phyloP scores from a whole-genome alignment of 257 asterid genomes.

The Primulina huaijiensis region DNA sequence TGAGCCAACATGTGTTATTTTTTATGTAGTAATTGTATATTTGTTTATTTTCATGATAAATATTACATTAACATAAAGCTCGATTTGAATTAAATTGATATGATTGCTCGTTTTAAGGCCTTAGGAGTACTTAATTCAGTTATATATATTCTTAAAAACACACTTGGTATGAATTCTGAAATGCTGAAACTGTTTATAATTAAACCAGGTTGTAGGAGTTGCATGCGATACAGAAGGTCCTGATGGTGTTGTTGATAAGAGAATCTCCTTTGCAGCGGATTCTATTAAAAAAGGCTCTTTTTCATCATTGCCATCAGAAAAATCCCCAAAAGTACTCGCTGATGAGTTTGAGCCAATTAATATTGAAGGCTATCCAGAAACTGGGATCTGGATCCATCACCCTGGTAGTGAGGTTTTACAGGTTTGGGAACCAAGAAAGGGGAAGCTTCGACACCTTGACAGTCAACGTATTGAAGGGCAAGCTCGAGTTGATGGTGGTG shows the following conservation, averaged over 20 bases:
- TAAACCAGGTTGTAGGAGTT: slow-evolving; percentile 46
- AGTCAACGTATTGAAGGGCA: slow-evolving; percentile 32
- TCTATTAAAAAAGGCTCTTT: slow-evolving; percentile 39
- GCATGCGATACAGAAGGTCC: slow-evolving; percentile 31
- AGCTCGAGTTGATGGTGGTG: slow-evolving; percentile 33
- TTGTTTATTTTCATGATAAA: not conserved
- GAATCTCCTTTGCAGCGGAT: slow-evolving; percentile 28
- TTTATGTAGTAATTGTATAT: not conserved
- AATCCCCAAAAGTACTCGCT: slow-evolving; percentile 39
- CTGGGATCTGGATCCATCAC: slow-evolving; percentile 80
- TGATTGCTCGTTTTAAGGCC: not conserved
- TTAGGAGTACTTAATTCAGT: not conserved
- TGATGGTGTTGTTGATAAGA: slow-evolving; percentile 21
- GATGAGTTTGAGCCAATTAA: slow-evolving; percentile 77
- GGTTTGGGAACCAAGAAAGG: not conserved
- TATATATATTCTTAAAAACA: not conserved
- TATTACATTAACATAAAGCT: not conserved
- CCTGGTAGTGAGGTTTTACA: not conserved
- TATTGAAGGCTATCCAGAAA: slow-evolving; percentile 63
- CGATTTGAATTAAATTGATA: not conserved
- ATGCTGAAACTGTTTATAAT: slow-evolving; percentile 22
- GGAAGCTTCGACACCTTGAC: not conserved
- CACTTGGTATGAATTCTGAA: not conserved
- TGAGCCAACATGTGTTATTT: not conserved
- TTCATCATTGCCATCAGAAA: slow-evolving; percentile 31